Evolutionary conservation across 305 asterid genomes (phyloP).

Genomic region (Petunia hybrid): DNA sequence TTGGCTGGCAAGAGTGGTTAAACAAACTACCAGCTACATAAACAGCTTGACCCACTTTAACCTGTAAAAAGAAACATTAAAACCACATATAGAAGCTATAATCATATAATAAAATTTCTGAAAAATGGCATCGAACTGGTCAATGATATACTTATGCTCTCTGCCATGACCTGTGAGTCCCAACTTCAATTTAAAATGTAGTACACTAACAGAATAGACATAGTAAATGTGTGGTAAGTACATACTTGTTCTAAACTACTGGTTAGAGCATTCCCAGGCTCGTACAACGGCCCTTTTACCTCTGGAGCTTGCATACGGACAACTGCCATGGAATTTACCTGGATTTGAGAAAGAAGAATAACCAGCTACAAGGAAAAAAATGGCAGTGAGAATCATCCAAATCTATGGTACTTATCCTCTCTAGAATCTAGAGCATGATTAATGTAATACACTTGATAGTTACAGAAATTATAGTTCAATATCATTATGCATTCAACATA

Average conservation of each 20-base stretch:
- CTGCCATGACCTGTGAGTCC: constrained; percentile 19
- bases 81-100: constrained; percentile 25
- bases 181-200: not conserved
- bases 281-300: constrained; percentile 47
- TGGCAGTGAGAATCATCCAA: constrained; percentile 13
- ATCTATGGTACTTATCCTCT: constrained; percentile 19
- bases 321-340: constrained; percentile 93
- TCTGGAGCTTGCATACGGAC: constrained; percentile 67
- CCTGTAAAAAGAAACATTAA: constrained; percentile 49
- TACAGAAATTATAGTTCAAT: not conserved
- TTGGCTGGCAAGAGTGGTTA: constrained; percentile 96
- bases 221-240: constrained; percentile 21
- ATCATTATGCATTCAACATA: not conserved
- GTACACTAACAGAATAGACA: constrained; percentile 10
- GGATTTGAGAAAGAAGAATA: constrained; percentile 75
- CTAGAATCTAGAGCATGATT: constrained; percentile 5
- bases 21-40: constrained; percentile 82
- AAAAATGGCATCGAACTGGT: constrained; percentile 10
- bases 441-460: constrained; percentile 20
- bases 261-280: constrained; percentile 50
- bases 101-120: constrained; percentile 32
- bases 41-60: constrained; percentile 93
- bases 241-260: constrained; percentile 80
- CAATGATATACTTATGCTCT: constrained; percentile 10
- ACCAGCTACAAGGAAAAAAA: constrained; percentile 58